A percentile compares a stretch with the other conserved stretches of the same genome.
phyloP scores from a whole-genome alignment of 2,329 filamentous ascomycete species.

The Zymoseptoria pseudotritici region DNA sequence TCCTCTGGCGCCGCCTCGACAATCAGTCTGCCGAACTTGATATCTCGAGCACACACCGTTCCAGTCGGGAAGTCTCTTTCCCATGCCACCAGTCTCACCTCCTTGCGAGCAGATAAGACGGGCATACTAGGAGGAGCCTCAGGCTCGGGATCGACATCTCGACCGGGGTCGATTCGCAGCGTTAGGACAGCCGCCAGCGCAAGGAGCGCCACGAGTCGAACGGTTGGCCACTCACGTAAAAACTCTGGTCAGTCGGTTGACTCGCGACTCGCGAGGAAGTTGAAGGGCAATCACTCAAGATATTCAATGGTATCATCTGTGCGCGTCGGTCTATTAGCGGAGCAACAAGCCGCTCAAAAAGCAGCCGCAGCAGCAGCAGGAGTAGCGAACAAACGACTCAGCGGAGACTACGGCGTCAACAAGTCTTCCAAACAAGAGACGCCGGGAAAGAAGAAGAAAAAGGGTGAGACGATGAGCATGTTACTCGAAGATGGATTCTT shows the following conservation, averaged over 20 bases:
- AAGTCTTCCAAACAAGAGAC: not conserved
- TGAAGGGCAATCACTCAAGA: not conserved
- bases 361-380: not conserved
- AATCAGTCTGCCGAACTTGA: not conserved
- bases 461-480: slow-evolving; percentile 28
- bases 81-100: not conserved
- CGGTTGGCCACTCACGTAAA: not conserved
- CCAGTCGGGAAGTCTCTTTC: not conserved
- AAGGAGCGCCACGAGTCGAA: not conserved
- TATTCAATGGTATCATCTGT: not conserved
- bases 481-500: slow-evolving; percentile 26
- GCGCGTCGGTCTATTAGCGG: not conserved
- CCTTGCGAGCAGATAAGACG: not conserved
- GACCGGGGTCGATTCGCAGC: not conserved
- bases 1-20: not conserved
- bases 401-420: not conserved
- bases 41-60: not conserved
- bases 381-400: not conserved
- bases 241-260: not conserved
- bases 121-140: not conserved
- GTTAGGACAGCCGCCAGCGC: not conserved
- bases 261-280: not conserved
- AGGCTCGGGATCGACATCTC: not conserved
- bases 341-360: not conserved
- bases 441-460: slow-evolving; percentile 10